phyloP scores from a whole-genome alignment of 2,329 filamentous ascomycete species.

The Diaporthe velutina region DNA sequence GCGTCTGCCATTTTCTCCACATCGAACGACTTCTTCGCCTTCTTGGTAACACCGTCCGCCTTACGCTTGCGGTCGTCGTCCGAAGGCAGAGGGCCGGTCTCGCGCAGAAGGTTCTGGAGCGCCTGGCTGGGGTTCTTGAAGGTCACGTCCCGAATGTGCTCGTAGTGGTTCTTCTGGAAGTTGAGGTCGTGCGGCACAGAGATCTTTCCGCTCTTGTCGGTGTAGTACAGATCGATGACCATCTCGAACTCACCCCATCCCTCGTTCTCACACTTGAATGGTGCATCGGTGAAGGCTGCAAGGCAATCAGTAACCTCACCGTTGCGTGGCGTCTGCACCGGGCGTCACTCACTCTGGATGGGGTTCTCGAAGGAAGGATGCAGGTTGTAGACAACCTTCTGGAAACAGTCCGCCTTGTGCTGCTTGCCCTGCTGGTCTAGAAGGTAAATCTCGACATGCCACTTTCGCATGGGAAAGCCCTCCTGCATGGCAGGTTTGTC shows the following conservation, averaged over 20 bases:
- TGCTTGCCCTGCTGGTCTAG: slow-evolving; percentile 89
- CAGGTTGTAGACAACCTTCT: slow-evolving; percentile 91
- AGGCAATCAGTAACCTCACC: slow-evolving; percentile 38
- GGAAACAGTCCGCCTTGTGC: slow-evolving; percentile 85
- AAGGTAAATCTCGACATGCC: slow-evolving; percentile 89
- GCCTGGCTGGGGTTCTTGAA: slow-evolving; percentile 95
- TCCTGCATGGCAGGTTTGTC: slow-evolving; percentile 85
- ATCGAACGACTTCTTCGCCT: slow-evolving; percentile 81
- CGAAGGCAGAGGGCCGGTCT: slow-evolving; percentile 87
- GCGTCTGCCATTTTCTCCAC: slow-evolving; percentile 98
- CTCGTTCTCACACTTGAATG: slow-evolving; percentile 91
- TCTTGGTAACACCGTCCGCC: slow-evolving; percentile 76
- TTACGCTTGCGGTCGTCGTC: slow-evolving; percentile 78
- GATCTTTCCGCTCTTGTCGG: slow-evolving; percentile 88
- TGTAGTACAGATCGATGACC: slow-evolving; percentile 83
- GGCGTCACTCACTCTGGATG: slow-evolving; percentile 77
- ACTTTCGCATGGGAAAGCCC: slow-evolving; percentile 92
- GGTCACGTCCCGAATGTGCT: slow-evolving; percentile 81
- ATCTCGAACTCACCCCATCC: slow-evolving; percentile 99
- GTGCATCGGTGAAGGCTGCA: slow-evolving; percentile 82
- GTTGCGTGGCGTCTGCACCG: neutral
- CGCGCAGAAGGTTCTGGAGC: slow-evolving; percentile 82
- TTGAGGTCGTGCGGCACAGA: slow-evolving; percentile 90
- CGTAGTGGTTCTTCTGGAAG: slow-evolving; percentile 85
- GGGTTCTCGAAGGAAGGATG: slow-evolving; percentile 94